Evolutionary conservation across 2,329 filamentous ascomycete species (phyloP).

Genomic region (Neurospora sp.): DNA sequence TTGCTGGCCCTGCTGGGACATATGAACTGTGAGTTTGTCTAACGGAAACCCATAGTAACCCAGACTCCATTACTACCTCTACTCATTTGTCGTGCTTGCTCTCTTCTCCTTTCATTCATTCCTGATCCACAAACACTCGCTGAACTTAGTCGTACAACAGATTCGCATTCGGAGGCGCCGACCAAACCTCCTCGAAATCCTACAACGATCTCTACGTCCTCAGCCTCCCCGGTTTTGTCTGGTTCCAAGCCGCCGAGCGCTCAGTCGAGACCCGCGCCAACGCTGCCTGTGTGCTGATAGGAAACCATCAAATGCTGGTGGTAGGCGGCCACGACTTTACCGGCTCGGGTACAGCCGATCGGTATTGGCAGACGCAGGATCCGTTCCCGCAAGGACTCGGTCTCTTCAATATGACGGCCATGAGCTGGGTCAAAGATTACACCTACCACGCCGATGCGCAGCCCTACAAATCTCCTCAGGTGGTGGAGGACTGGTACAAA

Average conservation of each 20-base stretch:
- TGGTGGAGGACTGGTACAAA: neutral
- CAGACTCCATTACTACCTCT: too few species aligned
- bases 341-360: neutral
- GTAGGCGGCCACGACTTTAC: neutral
- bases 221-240: neutral
- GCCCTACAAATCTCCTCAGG: neutral
- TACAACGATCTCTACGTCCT: neutral
- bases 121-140: neutral
- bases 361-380: neutral
- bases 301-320: neutral
- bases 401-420: neutral
- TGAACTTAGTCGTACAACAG: neutral
- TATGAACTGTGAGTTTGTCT: neutral
- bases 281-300: neutral
- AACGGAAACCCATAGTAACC: neutral
- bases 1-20: neutral
- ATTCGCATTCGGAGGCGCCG: neutral
- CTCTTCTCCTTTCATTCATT: neutral
- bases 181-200: neutral
- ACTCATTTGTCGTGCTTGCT: too few species aligned
- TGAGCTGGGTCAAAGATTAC: neutral
- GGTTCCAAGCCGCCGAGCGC: neutral
- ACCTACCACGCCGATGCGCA: neutral
- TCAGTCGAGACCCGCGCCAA: neutral
- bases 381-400: neutral